phyloP scores from a whole-genome alignment of 208 protist genomes.

The Leishmania braziliensis region DNA sequence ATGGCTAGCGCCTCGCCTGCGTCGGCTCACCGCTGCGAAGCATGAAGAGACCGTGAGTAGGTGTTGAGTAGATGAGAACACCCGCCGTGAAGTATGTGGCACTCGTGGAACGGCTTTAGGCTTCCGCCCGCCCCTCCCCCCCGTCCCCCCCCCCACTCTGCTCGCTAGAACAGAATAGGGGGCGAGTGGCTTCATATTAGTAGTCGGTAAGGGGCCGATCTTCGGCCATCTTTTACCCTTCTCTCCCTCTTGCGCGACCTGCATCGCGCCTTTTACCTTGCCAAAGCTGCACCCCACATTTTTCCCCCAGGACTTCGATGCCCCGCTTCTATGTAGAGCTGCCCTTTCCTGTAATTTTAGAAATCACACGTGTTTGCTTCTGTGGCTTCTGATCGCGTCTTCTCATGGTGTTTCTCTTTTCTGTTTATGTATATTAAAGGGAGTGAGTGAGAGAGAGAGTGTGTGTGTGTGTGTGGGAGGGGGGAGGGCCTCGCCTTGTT shows the following conservation, averaged over 20 bases:
- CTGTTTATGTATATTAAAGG: constrained; percentile 10
- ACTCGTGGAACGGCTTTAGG: background rate
- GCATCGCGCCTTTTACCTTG: background rate
- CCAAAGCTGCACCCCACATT: background rate
- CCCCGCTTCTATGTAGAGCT: background rate
- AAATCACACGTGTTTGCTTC: background rate
- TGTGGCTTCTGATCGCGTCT: background rate
- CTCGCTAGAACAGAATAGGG: background rate
- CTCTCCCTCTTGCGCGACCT: background rate
- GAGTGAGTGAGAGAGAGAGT: background rate
- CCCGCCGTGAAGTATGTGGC: background rate
- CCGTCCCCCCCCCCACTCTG: too few species aligned
- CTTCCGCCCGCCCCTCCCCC: background rate
- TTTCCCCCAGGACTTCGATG: too few species aligned
- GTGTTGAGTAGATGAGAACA: background rate
- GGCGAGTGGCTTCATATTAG: too few species aligned
- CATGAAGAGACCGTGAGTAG: background rate
- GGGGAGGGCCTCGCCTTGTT: background rate
- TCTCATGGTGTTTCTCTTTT: constrained; percentile 3
- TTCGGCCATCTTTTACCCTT: background rate
- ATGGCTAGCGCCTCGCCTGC: background rate
- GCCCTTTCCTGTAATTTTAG: background rate
- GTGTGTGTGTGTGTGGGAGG: background rate
- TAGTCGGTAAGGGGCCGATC: too few species aligned
- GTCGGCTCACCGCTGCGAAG: background rate